Evolutionary conservation across 2,329 filamentous ascomycete genomes (phyloP).

Genomic region (Botrytis porri): DNA sequence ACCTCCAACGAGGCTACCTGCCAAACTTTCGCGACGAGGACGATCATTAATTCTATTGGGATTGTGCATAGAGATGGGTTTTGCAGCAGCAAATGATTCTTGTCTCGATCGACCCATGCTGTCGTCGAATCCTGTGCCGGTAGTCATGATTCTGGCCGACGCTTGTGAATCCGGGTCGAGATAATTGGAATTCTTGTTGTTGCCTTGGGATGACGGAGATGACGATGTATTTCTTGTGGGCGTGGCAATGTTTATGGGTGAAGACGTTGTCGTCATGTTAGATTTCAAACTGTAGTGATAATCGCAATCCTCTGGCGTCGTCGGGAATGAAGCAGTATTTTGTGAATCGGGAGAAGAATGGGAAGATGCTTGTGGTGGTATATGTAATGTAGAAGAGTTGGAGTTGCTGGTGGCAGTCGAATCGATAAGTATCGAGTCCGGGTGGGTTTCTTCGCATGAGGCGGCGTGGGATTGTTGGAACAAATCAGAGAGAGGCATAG

Average conservation of each 20-base stretch:
- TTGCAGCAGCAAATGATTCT: slow-evolving; percentile 64
- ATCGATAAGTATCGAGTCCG: slow-evolving; percentile 12
- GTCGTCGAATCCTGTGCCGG: slow-evolving; percentile 52
- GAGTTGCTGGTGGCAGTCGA: not conserved
- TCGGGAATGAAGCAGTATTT: not conserved
- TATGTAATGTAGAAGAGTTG: slow-evolving; percentile 13
- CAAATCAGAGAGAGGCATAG: slow-evolving; percentile 16
- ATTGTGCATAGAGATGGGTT: slow-evolving; percentile 64
- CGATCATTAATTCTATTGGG: slow-evolving; percentile 58
- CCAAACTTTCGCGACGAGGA: slow-evolving; percentile 59
- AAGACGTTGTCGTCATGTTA: slow-evolving; percentile 37
- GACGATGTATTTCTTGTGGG: slow-evolving; percentile 38
- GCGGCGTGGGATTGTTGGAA: slow-evolving; percentile 17
- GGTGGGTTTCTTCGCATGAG: slow-evolving; percentile 8
- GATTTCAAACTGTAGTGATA: slow-evolving; percentile 8
- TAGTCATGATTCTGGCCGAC: slow-evolving; percentile 52
- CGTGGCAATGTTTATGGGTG: slow-evolving; percentile 38
- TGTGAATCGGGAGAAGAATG: slow-evolving; percentile 3
- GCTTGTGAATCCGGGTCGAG: slow-evolving; percentile 35
- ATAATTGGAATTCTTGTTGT: slow-evolving; percentile 27
- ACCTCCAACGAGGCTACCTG: slow-evolving; percentile 68
- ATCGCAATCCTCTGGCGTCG: not conserved
- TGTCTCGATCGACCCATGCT: slow-evolving; percentile 52
- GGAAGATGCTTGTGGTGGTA: slow-evolving; percentile 5
- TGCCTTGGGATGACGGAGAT: slow-evolving; percentile 41